Base-by-base conservation (phyloP, 345 rosid species). In the Camelina laxa region DNA sequence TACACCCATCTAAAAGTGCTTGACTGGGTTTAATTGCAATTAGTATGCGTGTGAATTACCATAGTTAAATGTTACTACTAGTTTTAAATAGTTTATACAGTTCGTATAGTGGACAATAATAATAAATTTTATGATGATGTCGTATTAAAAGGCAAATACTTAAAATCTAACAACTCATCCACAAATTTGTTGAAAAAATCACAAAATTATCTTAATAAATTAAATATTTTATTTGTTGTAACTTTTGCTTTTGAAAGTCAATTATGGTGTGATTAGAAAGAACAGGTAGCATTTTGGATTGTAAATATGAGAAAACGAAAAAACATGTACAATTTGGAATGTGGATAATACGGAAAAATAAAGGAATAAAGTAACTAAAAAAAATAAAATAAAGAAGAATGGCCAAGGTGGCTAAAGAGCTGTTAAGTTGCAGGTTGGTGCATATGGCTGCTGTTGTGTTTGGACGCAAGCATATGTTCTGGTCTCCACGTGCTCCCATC, bases 401-500 rank as follows among this genome's bases (percentile, higher is more conserved):
- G 65, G 84, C 72, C 79, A 73, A 70, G 71, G 79, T 80, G 82
- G 82, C 66, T 60, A 64, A 67, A 73, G 69, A 74, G 53, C 66
- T 74, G 70, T 75, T 58, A 5, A n/a, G 2, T 58, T 59, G 45
- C 45, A 35, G 24, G n/a, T 17, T 36, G 65, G 41, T 21, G 77
- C 73, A 75, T 67, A 59, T 67, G 79, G 80, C 74, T 33, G 66
- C 39, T 13, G 21, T 63, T n/a, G 50, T 59, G 67, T 7, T n/a
- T 56, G n/a, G 73, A 65, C 61, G 82, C 69, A 79, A 76, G 82
- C 72, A 57, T 82, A 66, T 71, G 44, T 60, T 74, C 78, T 75
- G 85, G 85, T 81, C 81, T 74, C 76, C 84, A 72, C 27, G 79
- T 83, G 84, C 69, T 72, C 12, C 65, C 77, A 67, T 75, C 69